Base-by-base conservation (phyloP, 2,329 filamentous ascomycete species). In the Ophiosphaerella herpotricha region DNA sequence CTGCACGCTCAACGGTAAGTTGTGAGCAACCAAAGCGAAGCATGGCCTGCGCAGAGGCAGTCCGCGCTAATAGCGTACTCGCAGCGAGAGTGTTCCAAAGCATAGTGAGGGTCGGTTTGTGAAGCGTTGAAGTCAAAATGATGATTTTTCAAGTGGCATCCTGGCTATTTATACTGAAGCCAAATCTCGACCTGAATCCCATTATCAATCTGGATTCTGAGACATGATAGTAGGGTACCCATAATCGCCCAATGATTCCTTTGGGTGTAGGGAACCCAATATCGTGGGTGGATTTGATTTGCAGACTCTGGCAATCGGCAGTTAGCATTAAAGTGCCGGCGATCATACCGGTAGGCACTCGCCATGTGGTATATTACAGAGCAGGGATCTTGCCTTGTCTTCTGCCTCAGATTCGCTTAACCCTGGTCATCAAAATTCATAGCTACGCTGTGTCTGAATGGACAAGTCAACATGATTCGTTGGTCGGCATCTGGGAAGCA, bases 1-100 rank as follows among this genome's bases (percentile, higher is more conserved):
- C 91, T 75, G 63, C 75, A 36, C 82, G 83, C 67, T 83, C 85
- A 43, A 79, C 53, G 6, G 64, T 68, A 39, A 70, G 60, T 43
- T 70, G 67, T 36, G 64, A 70, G 57, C 66, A 70, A 14, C 43
- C 64, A 54, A 70, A 70, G n/a, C 66, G 64, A 37, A 70, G 59
- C 66, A 70, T 70, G 54, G 67, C 68, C 55, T 68, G 65, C 39
- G 61, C 64, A 33, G 57, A 56, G 46, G 53, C 63, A 60, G 53
- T 52, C 33, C 64, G 64, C 40, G 43, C 61, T 43, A 66, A 44
- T 23, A 67, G 50, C 26, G 58, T 61, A 36, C 57, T 46, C 14
- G 55, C 50, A 34, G 53, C 50, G 46, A 69, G 44, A 12, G 61
- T 47, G 52, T 60, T 58, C 58, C 57, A 64, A 50, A 62, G 54